These are phyloP conservation scores for Fusarium equiseti DNA, from an alignment of 2,329 filamentous ascomycete genomes.

Conservation along the genomic window DNA sequence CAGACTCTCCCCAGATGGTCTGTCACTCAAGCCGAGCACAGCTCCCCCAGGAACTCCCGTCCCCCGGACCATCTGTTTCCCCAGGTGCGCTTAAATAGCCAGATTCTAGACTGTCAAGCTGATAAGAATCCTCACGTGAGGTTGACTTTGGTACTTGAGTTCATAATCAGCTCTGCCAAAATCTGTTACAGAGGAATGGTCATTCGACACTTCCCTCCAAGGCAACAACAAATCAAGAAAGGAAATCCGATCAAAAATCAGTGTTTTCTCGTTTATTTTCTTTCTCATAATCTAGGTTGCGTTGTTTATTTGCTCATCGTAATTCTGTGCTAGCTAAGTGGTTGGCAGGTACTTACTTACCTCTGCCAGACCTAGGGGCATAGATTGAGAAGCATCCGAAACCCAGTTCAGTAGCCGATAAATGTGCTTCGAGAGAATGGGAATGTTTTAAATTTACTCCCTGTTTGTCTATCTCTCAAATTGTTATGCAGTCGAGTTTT, in stretches of 20 bases:
- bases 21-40: not conserved
- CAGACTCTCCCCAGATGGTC: conserved; percentile 29
- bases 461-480: too few relatives aligned
- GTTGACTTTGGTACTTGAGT: not conserved
- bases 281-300: not conserved
- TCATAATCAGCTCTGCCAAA: not conserved
- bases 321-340: not conserved
- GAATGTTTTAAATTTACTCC: too few relatives aligned
- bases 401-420: not conserved
- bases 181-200: not conserved
- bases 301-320: not conserved
- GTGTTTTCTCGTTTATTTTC: not conserved
- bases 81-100: not conserved
- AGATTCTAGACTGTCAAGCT: not conserved
- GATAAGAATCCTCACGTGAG: not conserved
- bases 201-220: not conserved
- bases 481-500: not conserved
- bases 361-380: not conserved
- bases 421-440: not conserved
- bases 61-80: not conserved
- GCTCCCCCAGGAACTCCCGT: not conserved
- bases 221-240: not conserved
- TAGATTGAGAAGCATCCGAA: not conserved
- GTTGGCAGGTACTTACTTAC: not conserved
- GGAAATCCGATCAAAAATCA: not conserved